Evolutionary conservation across 169 alveolate genomes (phyloP).

Genomic region (Eimeria sp.): DNA sequence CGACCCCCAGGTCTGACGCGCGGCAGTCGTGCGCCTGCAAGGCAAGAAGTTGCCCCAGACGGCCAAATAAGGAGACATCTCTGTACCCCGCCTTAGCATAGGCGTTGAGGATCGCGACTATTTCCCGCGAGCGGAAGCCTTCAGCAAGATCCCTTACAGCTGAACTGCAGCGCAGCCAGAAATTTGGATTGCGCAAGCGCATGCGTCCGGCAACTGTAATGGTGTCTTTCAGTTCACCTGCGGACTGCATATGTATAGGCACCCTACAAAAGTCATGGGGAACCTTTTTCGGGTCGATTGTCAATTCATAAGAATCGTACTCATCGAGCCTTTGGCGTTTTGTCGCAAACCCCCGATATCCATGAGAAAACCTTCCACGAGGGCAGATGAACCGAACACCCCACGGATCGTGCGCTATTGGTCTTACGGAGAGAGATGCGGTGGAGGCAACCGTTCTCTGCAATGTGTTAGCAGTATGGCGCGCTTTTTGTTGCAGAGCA

Average conservation of each 20-base stretch:
- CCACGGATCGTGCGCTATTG: not conserved
- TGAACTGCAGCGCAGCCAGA: constrained; percentile 84
- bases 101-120: constrained; percentile 74
- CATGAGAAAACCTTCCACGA: not conserved
- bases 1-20: constrained; percentile 83
- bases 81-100: constrained; percentile 73
- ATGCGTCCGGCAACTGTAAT: constrained; percentile 72
- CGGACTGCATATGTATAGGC: constrained; percentile 81
- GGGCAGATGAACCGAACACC: not conserved
- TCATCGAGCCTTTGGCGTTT: constrained; percentile 73
- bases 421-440: not conserved
- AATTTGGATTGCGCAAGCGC: constrained; percentile 67
- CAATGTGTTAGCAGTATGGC: not conserved
- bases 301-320: constrained; percentile 79
- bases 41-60: constrained; percentile 71
- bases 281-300: constrained; percentile 57
- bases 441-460: not conserved
- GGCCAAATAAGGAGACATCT: constrained; percentile 60
- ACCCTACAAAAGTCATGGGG: constrained; percentile 74
- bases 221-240: constrained; percentile 76
- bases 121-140: constrained; percentile 79
- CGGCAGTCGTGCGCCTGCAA: constrained; percentile 78
- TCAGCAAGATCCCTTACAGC: constrained; percentile 74
- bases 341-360: constrained; percentile 72
- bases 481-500: not conserved